A percentile compares a stretch with the other conserved stretches of the same genome.
Evolutionary conservation across 75 land plant genomes (phyloP).

Genomic region (Pseudotsuga menziesii): DNA sequence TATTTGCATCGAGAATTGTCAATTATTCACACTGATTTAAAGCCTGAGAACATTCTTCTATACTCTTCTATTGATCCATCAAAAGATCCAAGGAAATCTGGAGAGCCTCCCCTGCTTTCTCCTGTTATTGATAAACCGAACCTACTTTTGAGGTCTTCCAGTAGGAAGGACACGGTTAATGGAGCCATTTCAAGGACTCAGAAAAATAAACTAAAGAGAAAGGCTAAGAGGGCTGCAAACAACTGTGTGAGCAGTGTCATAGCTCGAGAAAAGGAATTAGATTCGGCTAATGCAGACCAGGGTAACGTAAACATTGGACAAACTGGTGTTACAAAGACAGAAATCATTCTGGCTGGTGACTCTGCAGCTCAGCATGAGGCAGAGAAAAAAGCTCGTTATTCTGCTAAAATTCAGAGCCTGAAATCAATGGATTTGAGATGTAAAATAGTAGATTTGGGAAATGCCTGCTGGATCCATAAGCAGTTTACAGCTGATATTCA

Average conservation of each 20-base stretch:
- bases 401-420: conserved; percentile 24
- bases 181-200: conserved; percentile 32
- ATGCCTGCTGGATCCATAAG: conserved; percentile 86
- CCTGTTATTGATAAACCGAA: conserved; percentile 46
- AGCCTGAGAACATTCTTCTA: conserved; percentile 88
- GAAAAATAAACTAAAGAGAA: conserved; percentile 69
- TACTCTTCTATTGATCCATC: conserved; percentile 60
- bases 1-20: conserved; percentile 76
- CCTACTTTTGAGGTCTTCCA: not conserved
- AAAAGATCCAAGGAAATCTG: conserved; percentile 66
- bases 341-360: conserved; percentile 2
- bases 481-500: conserved; percentile 72
- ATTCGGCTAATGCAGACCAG: conserved; percentile 1
- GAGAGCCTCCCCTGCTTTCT: conserved; percentile 41
- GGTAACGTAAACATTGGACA: not conserved
- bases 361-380: conserved; percentile 7
- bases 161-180: conserved; percentile 13
- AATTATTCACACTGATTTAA: conserved; percentile 85
- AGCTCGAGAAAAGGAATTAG: not conserved
- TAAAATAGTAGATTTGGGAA: conserved; percentile 94
- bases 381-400: conserved; percentile 23
- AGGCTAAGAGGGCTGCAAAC: conserved; percentile 65
- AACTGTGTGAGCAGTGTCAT: conserved; percentile 37
- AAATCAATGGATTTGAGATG: conserved; percentile 78
- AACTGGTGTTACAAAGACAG: not conserved